Evolutionary conservation across 208 protist genomes (phyloP).

Genomic region (Sergeia podlipaevii): DNA sequence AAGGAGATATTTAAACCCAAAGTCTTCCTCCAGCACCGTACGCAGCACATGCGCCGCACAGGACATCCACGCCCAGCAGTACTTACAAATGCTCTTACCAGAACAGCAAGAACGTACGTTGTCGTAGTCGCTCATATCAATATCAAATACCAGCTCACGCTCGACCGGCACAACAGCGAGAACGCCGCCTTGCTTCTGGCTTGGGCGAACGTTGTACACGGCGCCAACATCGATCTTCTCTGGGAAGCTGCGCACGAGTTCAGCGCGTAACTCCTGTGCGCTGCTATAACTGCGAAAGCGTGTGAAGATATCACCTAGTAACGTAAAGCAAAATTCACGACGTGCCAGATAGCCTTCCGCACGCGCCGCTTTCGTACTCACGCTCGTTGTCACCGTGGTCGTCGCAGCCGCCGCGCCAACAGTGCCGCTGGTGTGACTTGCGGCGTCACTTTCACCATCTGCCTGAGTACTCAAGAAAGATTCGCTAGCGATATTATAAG

Average conservation of each 20-base stretch:
- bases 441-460: constrained; percentile 5
- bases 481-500: constrained; percentile 41
- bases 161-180: constrained; percentile 77
- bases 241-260: constrained; percentile 71
- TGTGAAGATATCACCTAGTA: constrained; percentile 87
- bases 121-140: constrained; percentile 99
- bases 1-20: constrained; percentile 96
- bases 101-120: constrained; percentile 96
- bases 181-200: constrained; percentile 77
- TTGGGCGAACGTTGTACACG: constrained; percentile 83
- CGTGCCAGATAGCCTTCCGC: constrained; percentile 69
- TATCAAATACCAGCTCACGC: constrained; percentile 99
- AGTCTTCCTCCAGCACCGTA: constrained; percentile 88
- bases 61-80: constrained; percentile 98
- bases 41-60: constrained; percentile 92
- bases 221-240: constrained; percentile 91
- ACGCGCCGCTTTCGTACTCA: background rate
- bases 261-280: constrained; percentile 56
- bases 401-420: background rate
- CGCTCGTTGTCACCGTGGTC: background rate
- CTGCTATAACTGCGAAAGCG: constrained; percentile 82
- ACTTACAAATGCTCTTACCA: constrained; percentile 93
- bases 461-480: too few relatives aligned
- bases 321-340: constrained; percentile 89
- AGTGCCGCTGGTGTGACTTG: background rate